Evolutionary conservation across 768 basidiomycete genomes (phyloP), one percentile per base, ranked within the genome.

Genomic region (Rhizopogon roseolus): DNA sequence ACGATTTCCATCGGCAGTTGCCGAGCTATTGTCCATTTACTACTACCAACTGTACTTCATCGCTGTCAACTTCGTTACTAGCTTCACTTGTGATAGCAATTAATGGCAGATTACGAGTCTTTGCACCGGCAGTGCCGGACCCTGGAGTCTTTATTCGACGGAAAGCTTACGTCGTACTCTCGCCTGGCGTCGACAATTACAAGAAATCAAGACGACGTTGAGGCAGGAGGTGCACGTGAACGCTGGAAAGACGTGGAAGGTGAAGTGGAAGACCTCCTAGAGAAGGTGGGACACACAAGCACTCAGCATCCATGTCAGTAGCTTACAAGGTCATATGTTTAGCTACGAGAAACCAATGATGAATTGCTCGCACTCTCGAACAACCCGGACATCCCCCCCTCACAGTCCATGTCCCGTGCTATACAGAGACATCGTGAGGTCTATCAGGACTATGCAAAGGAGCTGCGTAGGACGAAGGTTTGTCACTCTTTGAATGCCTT

Each of bases 391-490:
- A 75, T 81, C 13, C 78, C 80, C 4, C 81, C 92, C 17, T 91
- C 93, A 0, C 81, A 86, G 55, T 88, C 89, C 6, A 90, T 95
- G 82, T 77, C 90, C 44, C 85, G 96, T 58, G 85, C 93, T 22
- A 87, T 96, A 45, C 90, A 96, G 62, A 76, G 95, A 32, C 97
- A 99, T 68, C 75, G 86, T 41, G 95, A 98, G 57, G 84, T 98
- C 25, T 84, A 90, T 54, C 85, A 87, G 64, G 96, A 98, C 64
- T 93, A 93, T 66, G 76, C 78, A 28, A 79, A 90, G 43, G 97
- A 99, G 68, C 80, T 94, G 56, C 76, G 77, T 52, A 80, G 96
- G 60, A 97, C 94, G 43, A 90, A 93, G 81, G 94, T 90, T 52
- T 16, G 16, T 37, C 25, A 8, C 3, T n/a, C 4, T n/a, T 13